phyloP scores from a whole-genome alignment of 2,329 filamentous ascomycete genomes.

The Fusarium sp. region DNA sequence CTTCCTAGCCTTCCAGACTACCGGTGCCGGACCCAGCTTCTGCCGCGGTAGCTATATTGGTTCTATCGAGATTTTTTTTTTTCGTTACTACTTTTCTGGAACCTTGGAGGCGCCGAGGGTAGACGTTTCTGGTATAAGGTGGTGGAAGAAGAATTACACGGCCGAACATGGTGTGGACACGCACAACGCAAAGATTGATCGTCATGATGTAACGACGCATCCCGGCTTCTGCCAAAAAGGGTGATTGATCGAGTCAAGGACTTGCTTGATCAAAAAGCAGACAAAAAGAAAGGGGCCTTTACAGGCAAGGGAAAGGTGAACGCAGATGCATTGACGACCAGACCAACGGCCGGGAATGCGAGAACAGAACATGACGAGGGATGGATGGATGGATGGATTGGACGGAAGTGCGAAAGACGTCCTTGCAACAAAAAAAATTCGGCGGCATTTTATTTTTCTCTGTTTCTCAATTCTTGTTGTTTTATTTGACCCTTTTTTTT shows the following conservation, averaged over 20 bases:
- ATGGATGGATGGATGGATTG: constrained; percentile 1
- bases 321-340: background rate
- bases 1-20: constrained; percentile 14
- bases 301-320: background rate
- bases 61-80: background rate
- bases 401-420: constrained; percentile 21
- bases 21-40: constrained; percentile 6
- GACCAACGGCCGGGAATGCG: background rate
- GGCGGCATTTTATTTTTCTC: constrained; percentile 31
- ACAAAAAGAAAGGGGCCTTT: background rate
- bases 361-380: constrained; percentile 31
- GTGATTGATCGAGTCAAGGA: background rate
- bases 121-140: background rate
- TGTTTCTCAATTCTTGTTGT: constrained; percentile 10
- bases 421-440: constrained; percentile 22
- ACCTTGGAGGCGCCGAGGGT: background rate
- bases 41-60: background rate
- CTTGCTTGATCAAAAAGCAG: background rate
- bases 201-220: constrained; percentile 4
- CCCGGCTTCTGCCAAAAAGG: background rate
- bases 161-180: background rate
- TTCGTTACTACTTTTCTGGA: background rate
- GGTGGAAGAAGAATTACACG: constrained; percentile 9
- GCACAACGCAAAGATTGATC: background rate
- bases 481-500: constrained; percentile 11